Evolutionary conservation across 371 early-diverging fungal genomes (phyloP).

Genomic region (Rhizopus stolonifer): DNA sequence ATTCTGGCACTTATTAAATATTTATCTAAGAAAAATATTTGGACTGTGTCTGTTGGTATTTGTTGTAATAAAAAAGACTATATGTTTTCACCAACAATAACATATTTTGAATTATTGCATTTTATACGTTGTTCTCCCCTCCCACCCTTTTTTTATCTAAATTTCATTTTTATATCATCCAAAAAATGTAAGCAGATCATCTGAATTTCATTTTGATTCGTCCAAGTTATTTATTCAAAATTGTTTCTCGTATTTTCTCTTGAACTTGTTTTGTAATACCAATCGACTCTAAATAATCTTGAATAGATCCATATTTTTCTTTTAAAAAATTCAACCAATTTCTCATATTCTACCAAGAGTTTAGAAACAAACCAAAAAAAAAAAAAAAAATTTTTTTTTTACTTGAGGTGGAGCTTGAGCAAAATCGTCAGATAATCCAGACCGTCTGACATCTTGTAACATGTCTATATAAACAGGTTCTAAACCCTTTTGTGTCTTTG

Average conservation of each 20-base stretch:
- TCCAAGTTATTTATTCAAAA: slow-evolving; percentile 1
- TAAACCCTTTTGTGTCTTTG: slow-evolving; percentile 52
- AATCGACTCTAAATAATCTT: slow-evolving; percentile 30
- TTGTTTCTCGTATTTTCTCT: slow-evolving; percentile 35
- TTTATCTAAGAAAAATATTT: too few species aligned
- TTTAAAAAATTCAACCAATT: slow-evolving; percentile 30
- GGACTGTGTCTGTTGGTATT: too few species aligned
- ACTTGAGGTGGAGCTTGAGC: slow-evolving; percentile 58
- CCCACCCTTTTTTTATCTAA: too few species aligned
- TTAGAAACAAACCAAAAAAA: not conserved
- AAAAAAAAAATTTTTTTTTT: not conserved
- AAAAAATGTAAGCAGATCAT: too few species aligned
- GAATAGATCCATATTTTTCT: slow-evolving; percentile 34
- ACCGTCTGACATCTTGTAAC: slow-evolving; percentile 48
- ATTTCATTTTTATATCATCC: too few species aligned
- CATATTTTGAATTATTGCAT: too few species aligned
- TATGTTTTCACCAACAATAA: too few species aligned
- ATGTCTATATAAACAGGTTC: slow-evolving; percentile 46
- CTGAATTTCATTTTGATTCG: too few species aligned
- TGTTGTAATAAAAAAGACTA: too few species aligned
- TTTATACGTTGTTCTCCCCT: too few species aligned
- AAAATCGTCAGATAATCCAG: slow-evolving; percentile 57
- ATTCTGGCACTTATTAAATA: too few species aligned
- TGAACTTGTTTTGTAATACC: slow-evolving; percentile 33
- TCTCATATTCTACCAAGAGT: slow-evolving; percentile 37